A percentile compares a stretch with the other conserved stretches of the same genome.
Conservation (phyloP, 108 stramenopile species). For the Nitzschia sp. region DNA sequence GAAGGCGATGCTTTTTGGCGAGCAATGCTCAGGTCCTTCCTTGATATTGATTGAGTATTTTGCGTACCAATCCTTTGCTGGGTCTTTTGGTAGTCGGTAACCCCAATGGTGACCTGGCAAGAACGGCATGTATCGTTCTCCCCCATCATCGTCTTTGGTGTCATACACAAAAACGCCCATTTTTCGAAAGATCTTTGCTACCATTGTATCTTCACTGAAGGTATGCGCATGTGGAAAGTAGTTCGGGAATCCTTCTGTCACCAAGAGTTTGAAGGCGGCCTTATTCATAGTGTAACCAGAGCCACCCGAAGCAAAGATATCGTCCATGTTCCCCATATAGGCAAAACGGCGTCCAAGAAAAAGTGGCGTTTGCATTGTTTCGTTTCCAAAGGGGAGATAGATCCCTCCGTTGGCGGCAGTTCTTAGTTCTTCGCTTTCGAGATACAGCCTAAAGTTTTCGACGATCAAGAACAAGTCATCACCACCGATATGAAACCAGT, state of each 20-base stretch:
- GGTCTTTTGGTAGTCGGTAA: slow-evolving; percentile 42
- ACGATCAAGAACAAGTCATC: slow-evolving; percentile 93
- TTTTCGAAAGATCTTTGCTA: slow-evolving; percentile 74
- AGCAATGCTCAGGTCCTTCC: slow-evolving; percentile 87
- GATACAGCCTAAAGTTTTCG: slow-evolving; percentile 89
- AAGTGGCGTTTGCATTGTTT: slow-evolving; percentile 68
- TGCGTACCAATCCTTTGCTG: slow-evolving; percentile 82
- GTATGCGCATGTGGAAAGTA: slow-evolving; percentile 83
- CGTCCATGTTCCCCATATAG: slow-evolving; percentile 64
- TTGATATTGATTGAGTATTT: slow-evolving; percentile 88
- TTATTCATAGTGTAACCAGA: slow-evolving; percentile 94
- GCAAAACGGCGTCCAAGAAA: slow-evolving; percentile 90
- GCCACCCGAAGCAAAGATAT: slow-evolving; percentile 94
- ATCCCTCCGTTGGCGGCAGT: slow-evolving; percentile 82
- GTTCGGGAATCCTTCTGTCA: slow-evolving; percentile 63
- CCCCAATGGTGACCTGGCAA: slow-evolving; percentile 87
- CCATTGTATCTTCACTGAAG: slow-evolving; percentile 89
- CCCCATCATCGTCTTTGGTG: slow-evolving; percentile 87
- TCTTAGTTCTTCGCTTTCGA: slow-evolving; percentile 82
- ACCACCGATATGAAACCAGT: slow-evolving; percentile 79
- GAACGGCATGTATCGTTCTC: slow-evolving; percentile 96
- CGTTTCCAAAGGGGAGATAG: slow-evolving; percentile 70
- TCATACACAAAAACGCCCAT: slow-evolving; percentile 78
- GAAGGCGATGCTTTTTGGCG: slow-evolving; percentile 85
- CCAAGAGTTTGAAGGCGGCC: slow-evolving; percentile 81